Base-by-base conservation (phyloP, 192 early-diverging fungal species). In the Piromyces finnis region DNA sequence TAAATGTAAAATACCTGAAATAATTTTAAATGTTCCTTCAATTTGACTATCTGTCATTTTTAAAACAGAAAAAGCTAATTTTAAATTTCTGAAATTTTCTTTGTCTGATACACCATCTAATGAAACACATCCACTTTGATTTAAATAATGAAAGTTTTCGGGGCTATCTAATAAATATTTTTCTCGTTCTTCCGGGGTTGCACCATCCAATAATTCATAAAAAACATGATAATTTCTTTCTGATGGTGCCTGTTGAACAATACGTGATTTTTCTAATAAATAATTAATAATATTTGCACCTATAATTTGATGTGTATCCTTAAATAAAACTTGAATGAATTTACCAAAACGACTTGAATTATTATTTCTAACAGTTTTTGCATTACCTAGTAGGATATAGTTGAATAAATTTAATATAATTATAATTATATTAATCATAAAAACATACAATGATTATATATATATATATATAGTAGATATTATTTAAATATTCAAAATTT, bases 181-280 rank as follows among this genome's bases (percentile, higher is more conserved):
- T 78, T 35, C 77, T 15, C 78, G 77, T 78, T 89, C 88, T 13
- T 86, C 88, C 29, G 83, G 85, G 37, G 80, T 86, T 5, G 84
- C 84, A 14, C 88, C 88, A 28, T 79, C 59, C 9, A 87, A 41
- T 28, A 89, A 82, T 78, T 89, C 84, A 81, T 89, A 89, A 83
- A 89, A 89, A 27, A 87, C 83, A 83, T 89, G 88, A 83, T 89
- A 89, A 79, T 89, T 89, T 18, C 88, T 85, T 80, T 89, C 88
- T 6, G 81, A 39, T 78, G 83, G 84, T 15, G 86, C 87, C 81
- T 89, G 88, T 39, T 81, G 85, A 9, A 83, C 83, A 17, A 89
- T 84, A 59, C 88, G 85, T 27, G 88, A 89, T 59, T 90, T 90
- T 84, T 89, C 88, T 14, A 89, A 86, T 12, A 89, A 82, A 80